Percentiles rank a stretch among this genome's conserved stretches.
Evolutionary conservation across 306 rosid species (phyloP).

Genomic region (Begonia loranthoides): DNA sequence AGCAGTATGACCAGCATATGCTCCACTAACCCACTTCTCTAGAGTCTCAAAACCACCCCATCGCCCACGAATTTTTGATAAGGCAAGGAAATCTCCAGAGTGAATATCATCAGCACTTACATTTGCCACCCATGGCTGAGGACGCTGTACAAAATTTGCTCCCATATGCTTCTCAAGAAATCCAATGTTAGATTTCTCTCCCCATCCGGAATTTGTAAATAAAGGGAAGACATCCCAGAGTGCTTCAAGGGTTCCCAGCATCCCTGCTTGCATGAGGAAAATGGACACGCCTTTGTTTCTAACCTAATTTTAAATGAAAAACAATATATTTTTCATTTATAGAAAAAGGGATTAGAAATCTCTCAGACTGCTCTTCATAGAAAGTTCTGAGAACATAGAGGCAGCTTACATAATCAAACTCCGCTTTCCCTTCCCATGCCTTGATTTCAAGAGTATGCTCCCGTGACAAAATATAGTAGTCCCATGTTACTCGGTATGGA

Average conservation of each 20-base stretch:
- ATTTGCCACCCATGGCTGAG: constrained; percentile 77
- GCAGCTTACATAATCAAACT: constrained; percentile 79
- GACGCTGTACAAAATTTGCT: constrained; percentile 55
- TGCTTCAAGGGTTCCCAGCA: constrained; percentile 78
- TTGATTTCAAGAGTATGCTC: constrained; percentile 84
- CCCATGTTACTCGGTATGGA: constrained; percentile 94
- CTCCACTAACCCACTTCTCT: constrained; percentile 94
- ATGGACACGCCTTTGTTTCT: constrained; percentile 69
- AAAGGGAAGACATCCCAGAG: constrained; percentile 79
- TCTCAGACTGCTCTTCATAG: background rate
- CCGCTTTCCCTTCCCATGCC: constrained; percentile 76
- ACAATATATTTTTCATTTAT: too few species aligned
- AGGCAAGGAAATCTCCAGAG: constrained; percentile 90
- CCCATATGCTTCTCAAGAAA: constrained; percentile 87
- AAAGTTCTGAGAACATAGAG: constrained; percentile 1
- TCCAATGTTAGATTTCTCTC: constrained; percentile 61
- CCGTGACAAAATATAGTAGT: constrained; percentile 74
- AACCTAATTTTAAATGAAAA: constrained; percentile 36
- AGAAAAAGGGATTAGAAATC: too few species aligned
- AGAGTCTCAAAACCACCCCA: constrained; percentile 98
- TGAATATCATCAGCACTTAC: constrained; percentile 63
- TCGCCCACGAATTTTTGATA: constrained; percentile 91
- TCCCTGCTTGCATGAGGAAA: constrained; percentile 91
- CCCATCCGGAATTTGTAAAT: constrained; percentile 85
- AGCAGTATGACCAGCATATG: constrained; percentile 91